Evolutionary conservation across 805 yeast genomes (phyloP), one percentile per base, ranked within the genome.

Genomic region (Lachancea cidri): DNA sequence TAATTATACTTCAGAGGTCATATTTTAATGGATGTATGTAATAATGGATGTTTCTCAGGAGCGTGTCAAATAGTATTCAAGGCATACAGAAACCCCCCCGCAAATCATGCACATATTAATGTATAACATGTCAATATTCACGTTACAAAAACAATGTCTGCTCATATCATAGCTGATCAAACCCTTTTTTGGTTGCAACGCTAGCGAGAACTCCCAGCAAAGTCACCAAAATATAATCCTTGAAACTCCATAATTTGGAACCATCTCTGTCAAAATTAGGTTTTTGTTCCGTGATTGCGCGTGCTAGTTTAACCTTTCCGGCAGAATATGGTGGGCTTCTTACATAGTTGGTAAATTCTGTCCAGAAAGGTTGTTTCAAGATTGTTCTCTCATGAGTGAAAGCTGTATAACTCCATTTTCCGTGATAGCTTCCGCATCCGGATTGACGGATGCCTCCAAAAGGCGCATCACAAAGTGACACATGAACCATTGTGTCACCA

Each of bases 381-480:
- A 80, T 68, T 0, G 88, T 74, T 53, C 95, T 74, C 56, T 76
- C 76, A 60, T 86, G 95, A 2, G 87, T 74, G 56, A 89, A 89
- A n/a, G 83, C 70, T 34, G 79, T 76, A 47, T 79, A 72, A 6
- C 88, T 82, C 57, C 65, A 71, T 46, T 63, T 65, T 3, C 96
- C 96, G 57, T 88, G 96, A 64, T 87, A 88, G 25, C 73, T 65
- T 8, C 97, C 97, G 43, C 69, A 67, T 1, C 98, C 98, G 0
- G 96, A 86, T 13, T 58, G 58, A 11, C 97, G 96, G 42, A 89
- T 66, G 17, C 98, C 98, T 25, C 98, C 98, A 64, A 89, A 91
- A 18, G 97, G 97, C 3, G 86, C 76, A 36, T 72, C 71, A 5
- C 70, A 44, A 39, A 83, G 70, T 1, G 78, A 89, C 33, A 77